These are phyloP conservation scores for Bretschneidera sinensis DNA, from an alignment of 345 rosid genomes.

Conservation along the genomic window DNA sequence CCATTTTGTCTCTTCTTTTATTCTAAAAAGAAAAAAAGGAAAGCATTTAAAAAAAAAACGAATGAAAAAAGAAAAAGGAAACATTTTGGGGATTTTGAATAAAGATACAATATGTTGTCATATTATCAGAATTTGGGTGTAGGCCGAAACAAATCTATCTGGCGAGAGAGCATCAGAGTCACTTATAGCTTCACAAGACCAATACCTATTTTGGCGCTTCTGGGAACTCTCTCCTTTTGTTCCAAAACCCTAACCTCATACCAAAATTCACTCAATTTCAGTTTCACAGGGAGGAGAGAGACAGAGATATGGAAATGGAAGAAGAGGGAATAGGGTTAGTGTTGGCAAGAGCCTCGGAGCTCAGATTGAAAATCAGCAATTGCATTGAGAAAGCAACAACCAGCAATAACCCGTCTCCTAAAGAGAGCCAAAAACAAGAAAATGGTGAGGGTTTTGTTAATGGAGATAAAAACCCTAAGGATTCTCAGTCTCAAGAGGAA, in stretches of 20 bases:
- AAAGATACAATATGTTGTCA: too few relatives aligned
- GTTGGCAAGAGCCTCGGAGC: conserved; percentile 76
- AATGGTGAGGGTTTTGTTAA: conserved; percentile 17
- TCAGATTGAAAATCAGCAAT: conserved; percentile 62
- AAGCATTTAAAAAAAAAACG: too few relatives aligned
- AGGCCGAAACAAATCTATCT: too few relatives aligned
- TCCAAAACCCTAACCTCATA: background rate
- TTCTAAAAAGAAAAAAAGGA: too few relatives aligned
- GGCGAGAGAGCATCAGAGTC: too few relatives aligned
- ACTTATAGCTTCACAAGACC: background rate
- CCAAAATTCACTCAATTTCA: background rate
- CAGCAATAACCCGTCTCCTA: background rate
- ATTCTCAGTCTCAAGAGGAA: conserved; percentile 17
- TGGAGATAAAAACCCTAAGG: conserved; percentile 20
- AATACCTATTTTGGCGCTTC: background rate
- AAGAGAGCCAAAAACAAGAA: conserved; percentile 7
- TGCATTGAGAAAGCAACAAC: conserved; percentile 45
- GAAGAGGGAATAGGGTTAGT: conserved; percentile 69
- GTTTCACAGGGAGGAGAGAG: background rate
- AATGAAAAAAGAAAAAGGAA: too few relatives aligned
- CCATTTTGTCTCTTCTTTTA: too few relatives aligned
- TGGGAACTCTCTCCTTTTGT: background rate
- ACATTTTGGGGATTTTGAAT: too few relatives aligned
- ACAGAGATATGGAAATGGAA: conserved; percentile 38
- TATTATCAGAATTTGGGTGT: background rate